phyloP scores from a whole-genome alignment of 345 rosid species.

The Physaria fendleri region DNA sequence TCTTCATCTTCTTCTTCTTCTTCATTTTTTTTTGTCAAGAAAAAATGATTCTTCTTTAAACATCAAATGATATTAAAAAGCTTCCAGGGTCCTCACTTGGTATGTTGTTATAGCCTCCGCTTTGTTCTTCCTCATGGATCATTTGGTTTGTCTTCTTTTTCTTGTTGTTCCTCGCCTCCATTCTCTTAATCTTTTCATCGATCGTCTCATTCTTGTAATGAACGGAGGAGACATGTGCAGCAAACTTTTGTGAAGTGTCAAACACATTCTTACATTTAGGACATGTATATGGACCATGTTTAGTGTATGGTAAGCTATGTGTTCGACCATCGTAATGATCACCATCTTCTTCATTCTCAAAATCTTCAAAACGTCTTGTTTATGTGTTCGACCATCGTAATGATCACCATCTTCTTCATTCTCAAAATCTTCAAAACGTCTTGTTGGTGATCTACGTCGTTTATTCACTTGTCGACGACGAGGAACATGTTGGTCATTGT shows the following conservation, averaged over 20 bases:
- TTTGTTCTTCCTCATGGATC: neutral
- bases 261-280: slow-evolving; percentile 14
- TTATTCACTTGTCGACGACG: neutral
- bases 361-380: neutral
- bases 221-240: slow-evolving; percentile 10
- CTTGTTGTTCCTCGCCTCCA: slow-evolving; percentile 7
- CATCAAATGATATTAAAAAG: neutral
- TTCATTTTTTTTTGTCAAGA: too few relatives aligned
- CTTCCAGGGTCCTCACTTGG: neutral
- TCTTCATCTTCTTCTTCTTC: too few relatives aligned
- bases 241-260: slow-evolving; percentile 27
- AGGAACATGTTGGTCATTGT: neutral
- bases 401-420: neutral
- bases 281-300: slow-evolving; percentile 27
- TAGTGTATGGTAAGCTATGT: slow-evolving; percentile 24
- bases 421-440: neutral
- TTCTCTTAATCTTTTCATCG: slow-evolving; percentile 2
- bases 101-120: neutral
- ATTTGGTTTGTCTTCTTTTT: neutral
- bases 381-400: slow-evolving; percentile 28
- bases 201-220: slow-evolving; percentile 22
- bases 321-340: slow-evolving; percentile 25
- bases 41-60: slow-evolving; percentile 22
- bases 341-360: neutral
- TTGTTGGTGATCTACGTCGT: neutral